Evolutionary conservation across 805 yeast genomes (phyloP).

Genomic region (Candida awuae): DNA sequence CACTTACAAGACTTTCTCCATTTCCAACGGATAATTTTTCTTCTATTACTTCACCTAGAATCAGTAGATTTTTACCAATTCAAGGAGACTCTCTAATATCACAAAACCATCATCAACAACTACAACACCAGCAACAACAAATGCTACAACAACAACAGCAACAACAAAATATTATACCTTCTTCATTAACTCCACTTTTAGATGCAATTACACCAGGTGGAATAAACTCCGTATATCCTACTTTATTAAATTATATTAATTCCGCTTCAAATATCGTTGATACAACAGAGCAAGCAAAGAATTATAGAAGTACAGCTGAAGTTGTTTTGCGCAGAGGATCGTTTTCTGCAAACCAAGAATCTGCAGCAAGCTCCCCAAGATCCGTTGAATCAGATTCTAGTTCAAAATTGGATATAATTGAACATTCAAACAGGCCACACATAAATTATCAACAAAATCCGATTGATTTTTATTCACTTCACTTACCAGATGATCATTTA

Average conservation of each 20-base stretch:
- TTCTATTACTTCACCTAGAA: neutral
- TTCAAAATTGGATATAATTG: constrained; percentile 3
- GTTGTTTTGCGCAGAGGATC: too few species aligned
- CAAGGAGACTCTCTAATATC: too few species aligned
- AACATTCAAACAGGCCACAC: constrained; percentile 1
- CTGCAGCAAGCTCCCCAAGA: constrained; percentile 1
- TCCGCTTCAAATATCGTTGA: too few species aligned
- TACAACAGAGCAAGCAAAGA: too few species aligned
- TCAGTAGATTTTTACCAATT: neutral
- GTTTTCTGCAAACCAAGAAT: neutral
- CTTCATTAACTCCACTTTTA: constrained; percentile 5
- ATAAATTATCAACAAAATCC: constrained; percentile 13
- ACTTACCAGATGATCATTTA: constrained; percentile 23
- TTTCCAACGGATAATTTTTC: neutral
- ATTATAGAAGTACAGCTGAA: too few species aligned
- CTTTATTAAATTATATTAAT: neutral
- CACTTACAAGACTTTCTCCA: constrained; percentile 3
- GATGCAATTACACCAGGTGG: too few species aligned
- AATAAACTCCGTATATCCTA: constrained; percentile 5
- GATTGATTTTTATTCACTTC: constrained; percentile 14
- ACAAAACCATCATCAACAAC: too few species aligned
- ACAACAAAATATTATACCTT: too few species aligned
- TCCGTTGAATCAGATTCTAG: constrained; percentile 1
- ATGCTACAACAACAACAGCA: too few species aligned
- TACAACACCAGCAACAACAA: too few species aligned